Base-by-base conservation (phyloP, 2,329 filamentous ascomycete species). In the Trichophaea hybrida region DNA sequence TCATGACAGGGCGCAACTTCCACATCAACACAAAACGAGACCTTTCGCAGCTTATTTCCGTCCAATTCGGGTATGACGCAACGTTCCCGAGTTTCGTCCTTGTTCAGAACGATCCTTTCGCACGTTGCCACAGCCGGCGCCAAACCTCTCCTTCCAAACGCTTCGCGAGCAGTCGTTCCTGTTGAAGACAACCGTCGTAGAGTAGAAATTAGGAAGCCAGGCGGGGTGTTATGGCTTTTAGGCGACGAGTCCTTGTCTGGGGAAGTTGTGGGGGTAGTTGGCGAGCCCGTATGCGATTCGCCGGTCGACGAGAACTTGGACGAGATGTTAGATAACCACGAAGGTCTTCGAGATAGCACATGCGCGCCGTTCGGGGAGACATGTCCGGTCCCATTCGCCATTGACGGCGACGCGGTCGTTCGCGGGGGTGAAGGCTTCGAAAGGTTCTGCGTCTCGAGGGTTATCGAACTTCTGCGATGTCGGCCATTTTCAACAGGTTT, bases 21-120 rank as follows among this genome's bases (percentile, higher is more conserved):
- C 4, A 98, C 90, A 69, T 98, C 93, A 2, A 98, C 93, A 67
- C 88, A 95, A 69, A 98, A 98, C 0, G 91, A 86, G 0, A 98
- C 93, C 57, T 89, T 82, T 57, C 88, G 81, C 61, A 98, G 73
- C 71, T 93, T 95, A 53, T 81, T 80, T 68, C 84, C 81, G 65
- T 89, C 83, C 51, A 98, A 76, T 66, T 94, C 90, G 4, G 80
- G 75, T 34, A 97, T 81, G 31, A 81, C 78, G 71, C 88, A 94
- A 64, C 93, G 77, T 69, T 91, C 83, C 46, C 93, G 81, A 66
- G 84, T 79, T 6, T 75, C 81, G 70, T 97, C 88, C 49, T 96
- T 78, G 69, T 98, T 98, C 74, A 97, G 75, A 6, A 95, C 78
- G 65, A 77, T 82, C 53, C 93, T 80, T 68, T 90, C 85, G 55